These are phyloP conservation scores for Angophora floribunda DNA, from an alignment of 345 rosid genomes.

Conservation along the genomic window DNA sequence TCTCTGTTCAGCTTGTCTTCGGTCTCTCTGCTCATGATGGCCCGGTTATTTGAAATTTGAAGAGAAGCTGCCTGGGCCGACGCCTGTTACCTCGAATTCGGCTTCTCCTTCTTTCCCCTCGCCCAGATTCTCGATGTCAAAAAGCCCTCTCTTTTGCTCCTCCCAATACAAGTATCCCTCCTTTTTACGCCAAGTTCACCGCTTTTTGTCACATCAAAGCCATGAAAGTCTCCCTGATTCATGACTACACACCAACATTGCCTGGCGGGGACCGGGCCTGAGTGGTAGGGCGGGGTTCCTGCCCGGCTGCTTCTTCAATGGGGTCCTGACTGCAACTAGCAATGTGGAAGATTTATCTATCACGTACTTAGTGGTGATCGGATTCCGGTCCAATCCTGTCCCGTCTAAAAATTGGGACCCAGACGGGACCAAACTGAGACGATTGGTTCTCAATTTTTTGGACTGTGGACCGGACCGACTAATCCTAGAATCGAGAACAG, in stretches of 20 bases:
- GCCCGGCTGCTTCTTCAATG: slow-evolving; percentile 43
- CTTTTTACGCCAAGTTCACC: neutral
- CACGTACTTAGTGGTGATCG: slow-evolving; percentile 9
- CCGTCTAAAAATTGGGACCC: too few species aligned
- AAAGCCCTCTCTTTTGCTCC: slow-evolving; percentile 42
- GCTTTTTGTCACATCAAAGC: slow-evolving; percentile 13
- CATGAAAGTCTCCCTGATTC: slow-evolving; percentile 51
- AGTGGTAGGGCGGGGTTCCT: slow-evolving; percentile 42
- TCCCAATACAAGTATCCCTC: neutral
- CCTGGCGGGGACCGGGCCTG: slow-evolving; percentile 52
- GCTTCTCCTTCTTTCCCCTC: slow-evolving; percentile 50
- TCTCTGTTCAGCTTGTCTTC: neutral
- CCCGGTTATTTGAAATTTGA: slow-evolving; percentile 23
- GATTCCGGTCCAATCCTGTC: too few species aligned
- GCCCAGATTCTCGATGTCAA: slow-evolving; percentile 87
- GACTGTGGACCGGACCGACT: too few species aligned
- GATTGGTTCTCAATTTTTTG: too few species aligned
- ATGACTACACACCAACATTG: slow-evolving; percentile 53
- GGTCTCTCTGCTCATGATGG: neutral
- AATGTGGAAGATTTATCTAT: slow-evolving; percentile 65
- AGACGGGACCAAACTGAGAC: too few species aligned
- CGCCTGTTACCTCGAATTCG: slow-evolving; percentile 17
- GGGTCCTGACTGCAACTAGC: slow-evolving; percentile 62
- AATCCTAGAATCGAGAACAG: too few species aligned
- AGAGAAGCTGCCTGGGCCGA: slow-evolving; percentile 65